These are phyloP conservation scores for Amesomyces nigricolor DNA, from an alignment of 2,329 filamentous ascomycete species.

Conservation along the genomic window DNA sequence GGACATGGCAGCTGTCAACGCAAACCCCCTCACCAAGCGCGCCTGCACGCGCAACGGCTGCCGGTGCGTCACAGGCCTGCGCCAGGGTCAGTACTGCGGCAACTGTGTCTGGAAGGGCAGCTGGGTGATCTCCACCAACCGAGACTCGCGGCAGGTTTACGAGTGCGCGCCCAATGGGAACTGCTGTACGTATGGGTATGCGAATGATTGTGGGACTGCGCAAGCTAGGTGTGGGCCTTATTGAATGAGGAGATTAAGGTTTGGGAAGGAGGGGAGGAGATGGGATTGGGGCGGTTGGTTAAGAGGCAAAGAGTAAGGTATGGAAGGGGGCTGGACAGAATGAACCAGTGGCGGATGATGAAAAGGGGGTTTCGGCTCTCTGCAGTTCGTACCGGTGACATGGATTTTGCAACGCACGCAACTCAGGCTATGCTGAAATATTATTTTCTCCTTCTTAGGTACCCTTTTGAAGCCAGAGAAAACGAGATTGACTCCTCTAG, in stretches of 20 bases:
- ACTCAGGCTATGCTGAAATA: too few relatives aligned
- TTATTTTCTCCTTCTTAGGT: too few relatives aligned
- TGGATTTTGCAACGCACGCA: too few relatives aligned
- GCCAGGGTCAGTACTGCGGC: slow-evolving; percentile 24
- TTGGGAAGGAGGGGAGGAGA: too few relatives aligned
- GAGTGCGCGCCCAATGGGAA: slow-evolving; percentile 23
- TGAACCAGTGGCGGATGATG: too few relatives aligned
- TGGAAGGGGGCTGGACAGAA: too few relatives aligned
- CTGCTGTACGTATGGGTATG: slow-evolving; percentile 25
- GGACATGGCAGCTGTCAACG: not conserved
- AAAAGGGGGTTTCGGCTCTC: too few relatives aligned
- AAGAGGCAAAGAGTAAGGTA: too few relatives aligned
- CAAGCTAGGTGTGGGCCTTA: not conserved
- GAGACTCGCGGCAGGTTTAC: slow-evolving; percentile 21
- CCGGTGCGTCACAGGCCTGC: slow-evolving; percentile 20
- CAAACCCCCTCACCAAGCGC: slow-evolving; percentile 8
- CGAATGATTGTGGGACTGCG: slow-evolving; percentile 9
- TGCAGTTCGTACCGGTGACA: too few relatives aligned
- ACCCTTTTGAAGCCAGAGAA: too few relatives aligned
- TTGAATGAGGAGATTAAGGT: not conserved
- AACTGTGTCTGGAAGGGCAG: slow-evolving; percentile 24
- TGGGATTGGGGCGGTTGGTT: too few relatives aligned
- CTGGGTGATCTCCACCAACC: slow-evolving; percentile 23
- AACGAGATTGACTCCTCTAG: too few relatives aligned
- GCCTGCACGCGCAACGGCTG: slow-evolving; percentile 23